Evolutionary conservation across 2,329 filamentous ascomycete species (phyloP), one percentile per base, ranked within the genome.

Genomic region (Fusarium hostae): DNA sequence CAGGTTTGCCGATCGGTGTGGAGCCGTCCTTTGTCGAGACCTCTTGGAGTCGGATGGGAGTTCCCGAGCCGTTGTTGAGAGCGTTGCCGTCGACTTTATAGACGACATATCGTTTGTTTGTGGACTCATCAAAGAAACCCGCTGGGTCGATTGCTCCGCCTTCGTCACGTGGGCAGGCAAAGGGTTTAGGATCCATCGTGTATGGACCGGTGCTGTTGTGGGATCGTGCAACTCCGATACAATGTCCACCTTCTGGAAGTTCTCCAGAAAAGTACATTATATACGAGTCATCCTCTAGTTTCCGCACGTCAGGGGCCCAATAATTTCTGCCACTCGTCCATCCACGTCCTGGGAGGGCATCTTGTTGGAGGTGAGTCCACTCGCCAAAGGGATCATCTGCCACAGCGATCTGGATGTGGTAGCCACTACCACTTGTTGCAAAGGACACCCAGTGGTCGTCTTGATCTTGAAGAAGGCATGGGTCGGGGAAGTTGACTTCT

Each of bases 31-130:
- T 82, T 4, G 77, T 72, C 15, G 78, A 78, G 13, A 90, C 82
- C 56, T 83, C 79, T 71, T 90, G 88, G 26, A 90, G 81, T 80
- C 89, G 84, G 66, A 91, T 84, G 1, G 89, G 88, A 41, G 89
- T 91, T 18, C 81, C 62, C 15, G 81, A 81, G n/a, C 81, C 81
- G 44, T 78, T 61, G 7, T 81, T 81, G 39, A 86, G 78, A 63
- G 82, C 83, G 79, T 91, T 92, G 40, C 90, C 90, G 78, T 92
- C 90, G 30, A 91, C 82, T 78, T 92, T 92, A 82, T 90, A 92
- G 13, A 87, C 80, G 9, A 92, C 83, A 75, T 90, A 92, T 9
- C 85, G 84, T 35, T 78, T 83, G 34, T 86, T 87, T 24, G 78
- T 80, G 45, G 85, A 84, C 15, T 78, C 76, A 74, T 92, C 90